These are phyloP conservation scores for Aeschynomene evenia DNA, from an alignment of 306 rosid species.

Conservation along the genomic window DNA sequence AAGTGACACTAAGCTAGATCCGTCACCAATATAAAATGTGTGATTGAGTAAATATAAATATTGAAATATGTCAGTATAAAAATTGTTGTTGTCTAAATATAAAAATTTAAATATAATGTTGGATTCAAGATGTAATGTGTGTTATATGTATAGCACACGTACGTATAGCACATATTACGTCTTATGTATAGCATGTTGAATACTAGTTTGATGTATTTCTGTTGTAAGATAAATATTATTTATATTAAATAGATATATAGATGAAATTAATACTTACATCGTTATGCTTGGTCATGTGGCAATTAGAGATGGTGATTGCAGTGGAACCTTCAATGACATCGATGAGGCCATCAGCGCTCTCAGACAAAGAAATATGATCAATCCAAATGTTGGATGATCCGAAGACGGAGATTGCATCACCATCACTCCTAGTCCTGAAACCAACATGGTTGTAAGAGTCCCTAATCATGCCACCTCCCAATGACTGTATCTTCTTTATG, in stretches of 20 bases:
- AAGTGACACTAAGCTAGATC: no score
- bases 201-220: no score
- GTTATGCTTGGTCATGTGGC: slow-evolving; percentile 67
- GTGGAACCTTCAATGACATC: slow-evolving; percentile 76
- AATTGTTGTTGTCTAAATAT: no score
- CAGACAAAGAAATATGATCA: slow-evolving; percentile 73
- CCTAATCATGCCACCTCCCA: slow-evolving; percentile 61
- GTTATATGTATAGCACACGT: no score
- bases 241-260: no score
- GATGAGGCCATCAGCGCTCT: slow-evolving; percentile 63
- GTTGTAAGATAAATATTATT: no score
- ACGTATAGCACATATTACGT: no score
- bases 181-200: no score
- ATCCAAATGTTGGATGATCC: slow-evolving; percentile 76
- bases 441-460: slow-evolving; percentile 57
- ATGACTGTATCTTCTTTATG: slow-evolving; percentile 30
- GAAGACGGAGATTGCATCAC: slow-evolving; percentile 72
- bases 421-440: slow-evolving; percentile 51
- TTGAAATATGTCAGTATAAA: no score
- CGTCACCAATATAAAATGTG: neutral
- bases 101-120: no score
- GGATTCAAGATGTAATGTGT: no score
- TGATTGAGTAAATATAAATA: neutral
- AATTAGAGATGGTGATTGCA: slow-evolving; percentile 72
- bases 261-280: slow-evolving; percentile 65